phyloP scores from a whole-genome alignment of 2,329 filamentous ascomycete genomes.

The Fusarium brevicatenulatum region DNA sequence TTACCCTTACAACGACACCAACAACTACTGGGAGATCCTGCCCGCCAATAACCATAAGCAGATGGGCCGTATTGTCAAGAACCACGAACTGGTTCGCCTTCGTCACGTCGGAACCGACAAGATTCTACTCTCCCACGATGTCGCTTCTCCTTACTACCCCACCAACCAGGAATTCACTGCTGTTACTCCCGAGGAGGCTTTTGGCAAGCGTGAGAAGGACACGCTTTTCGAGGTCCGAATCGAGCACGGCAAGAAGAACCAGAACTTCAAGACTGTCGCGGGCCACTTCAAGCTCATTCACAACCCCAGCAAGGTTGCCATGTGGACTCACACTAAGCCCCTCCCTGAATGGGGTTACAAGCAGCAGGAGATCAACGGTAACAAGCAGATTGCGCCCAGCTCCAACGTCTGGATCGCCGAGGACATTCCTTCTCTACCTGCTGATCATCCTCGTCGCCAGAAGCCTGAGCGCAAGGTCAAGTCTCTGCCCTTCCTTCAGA shows the following conservation, averaged over 20 bases:
- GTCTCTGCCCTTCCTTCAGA: conserved; percentile 85
- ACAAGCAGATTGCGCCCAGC: conserved; percentile 90
- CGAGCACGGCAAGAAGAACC: conserved; percentile 81
- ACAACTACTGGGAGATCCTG: conserved; percentile 97
- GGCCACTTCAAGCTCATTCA: conserved; percentile 97
- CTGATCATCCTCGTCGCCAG: conserved; percentile 76
- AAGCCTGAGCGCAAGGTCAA: conserved; percentile 85
- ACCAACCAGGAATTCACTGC: conserved; percentile 99
- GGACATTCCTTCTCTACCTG: conserved; percentile 82
- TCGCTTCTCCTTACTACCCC: conserved; percentile 93
- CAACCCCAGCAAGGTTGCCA: conserved; percentile 92
- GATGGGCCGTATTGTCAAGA: conserved; percentile 74
- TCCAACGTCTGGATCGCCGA: conserved; percentile 97
- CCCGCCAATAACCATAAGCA: conserved; percentile 71
- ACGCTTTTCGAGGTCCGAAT: conserved; percentile 93
- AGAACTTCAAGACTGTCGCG: conserved; percentile 90
- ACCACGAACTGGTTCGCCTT: conserved; percentile 87
- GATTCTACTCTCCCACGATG: conserved; percentile 91
- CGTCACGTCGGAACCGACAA: conserved; percentile 88
- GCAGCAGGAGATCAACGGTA: conserved; percentile 99
- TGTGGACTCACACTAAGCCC: conserved; percentile 97
- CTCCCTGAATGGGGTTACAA: conserved; percentile 98
- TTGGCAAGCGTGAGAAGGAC: conserved; percentile 81
- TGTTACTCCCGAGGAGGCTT: conserved; percentile 75
- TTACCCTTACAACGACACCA: conserved; percentile 97